Conservation (phyloP, 352 stramenopile genomes). For the Thalassiosira hispida region DNA sequence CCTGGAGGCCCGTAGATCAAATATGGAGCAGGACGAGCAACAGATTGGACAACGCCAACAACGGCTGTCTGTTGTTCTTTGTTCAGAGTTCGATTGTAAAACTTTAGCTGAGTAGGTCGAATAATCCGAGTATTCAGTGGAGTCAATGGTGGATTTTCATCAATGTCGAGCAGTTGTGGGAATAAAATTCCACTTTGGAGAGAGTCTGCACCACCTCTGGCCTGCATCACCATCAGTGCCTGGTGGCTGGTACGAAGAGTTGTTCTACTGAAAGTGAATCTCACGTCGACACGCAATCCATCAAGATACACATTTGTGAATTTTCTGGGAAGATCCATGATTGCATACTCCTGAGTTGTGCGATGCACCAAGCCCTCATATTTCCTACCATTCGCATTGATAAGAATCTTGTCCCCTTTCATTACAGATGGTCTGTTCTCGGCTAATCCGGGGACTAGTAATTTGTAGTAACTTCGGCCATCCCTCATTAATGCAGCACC, state of each 20-base stretch:
- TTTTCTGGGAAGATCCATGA: constrained; percentile 47
- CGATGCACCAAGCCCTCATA: constrained; percentile 50
- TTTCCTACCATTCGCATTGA: constrained; percentile 21
- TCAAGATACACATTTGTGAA: constrained; percentile 52
- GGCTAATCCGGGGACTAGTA: constrained; percentile 59
- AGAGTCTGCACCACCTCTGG: not conserved
- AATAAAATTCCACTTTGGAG: constrained; percentile 16
- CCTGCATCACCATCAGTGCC: constrained; percentile 13
- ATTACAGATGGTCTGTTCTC: constrained; percentile 66
- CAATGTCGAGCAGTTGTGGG: not conserved
- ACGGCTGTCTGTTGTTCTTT: constrained; percentile 65
- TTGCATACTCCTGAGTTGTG: constrained; percentile 39
- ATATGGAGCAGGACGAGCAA: constrained; percentile 54
- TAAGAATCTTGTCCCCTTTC: constrained; percentile 61
- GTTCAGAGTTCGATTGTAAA: constrained; percentile 61
- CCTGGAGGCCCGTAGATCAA: constrained; percentile 70
- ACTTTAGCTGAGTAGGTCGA: constrained; percentile 29
- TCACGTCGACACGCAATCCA: constrained; percentile 51
- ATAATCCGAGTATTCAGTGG: constrained; percentile 22
- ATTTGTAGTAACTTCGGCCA: constrained; percentile 34
- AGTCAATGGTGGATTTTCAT: not conserved
- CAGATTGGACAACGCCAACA: constrained; percentile 39
- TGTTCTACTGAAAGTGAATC: constrained; percentile 68
- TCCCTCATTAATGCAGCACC: constrained; percentile 38
- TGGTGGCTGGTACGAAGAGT: constrained; percentile 59